Conservation (phyloP, 2,329 filamentous ascomycete species). For the Penicillium frequentans region DNA sequence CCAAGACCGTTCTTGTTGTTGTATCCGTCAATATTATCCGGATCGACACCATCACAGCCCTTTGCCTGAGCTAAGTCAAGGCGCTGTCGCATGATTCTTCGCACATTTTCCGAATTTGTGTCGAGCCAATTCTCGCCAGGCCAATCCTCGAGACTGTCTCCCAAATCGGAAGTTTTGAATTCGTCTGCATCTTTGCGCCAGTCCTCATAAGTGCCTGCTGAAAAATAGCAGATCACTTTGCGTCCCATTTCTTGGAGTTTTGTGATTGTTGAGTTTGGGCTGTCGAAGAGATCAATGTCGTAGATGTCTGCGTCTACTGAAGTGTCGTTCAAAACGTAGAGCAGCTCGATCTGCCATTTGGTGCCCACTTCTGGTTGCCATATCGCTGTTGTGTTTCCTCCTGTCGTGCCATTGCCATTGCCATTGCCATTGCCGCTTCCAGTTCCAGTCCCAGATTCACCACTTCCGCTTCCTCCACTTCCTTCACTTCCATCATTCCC, state of each 20-base stretch:
- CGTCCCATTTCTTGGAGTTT: constrained; percentile 53
- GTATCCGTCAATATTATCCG: constrained; percentile 70
- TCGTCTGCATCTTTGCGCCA: constrained; percentile 58
- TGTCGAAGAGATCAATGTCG: constrained; percentile 63
- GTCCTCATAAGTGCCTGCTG: constrained; percentile 67
- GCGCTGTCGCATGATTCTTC: constrained; percentile 62
- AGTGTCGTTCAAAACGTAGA: constrained; percentile 41
- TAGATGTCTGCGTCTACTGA: constrained; percentile 56
- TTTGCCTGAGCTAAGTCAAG: constrained; percentile 61
- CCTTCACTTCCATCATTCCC: constrained; percentile 22
- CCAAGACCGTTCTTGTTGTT: constrained; percentile 63
- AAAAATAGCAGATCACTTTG: constrained; percentile 74
- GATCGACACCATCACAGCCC: constrained; percentile 68
- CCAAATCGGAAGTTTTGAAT: constrained; percentile 59
- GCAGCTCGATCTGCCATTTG: constrained; percentile 64
- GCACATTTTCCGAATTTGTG: constrained; percentile 57
- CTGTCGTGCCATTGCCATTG: constrained; percentile 17
- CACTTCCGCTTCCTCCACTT: constrained; percentile 22
- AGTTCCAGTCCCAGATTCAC: constrained; percentile 21
- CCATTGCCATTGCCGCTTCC: constrained; percentile 4
- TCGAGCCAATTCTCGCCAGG: constrained; percentile 67
- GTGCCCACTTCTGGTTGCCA: constrained; percentile 57
- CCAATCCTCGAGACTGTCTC: constrained; percentile 63
- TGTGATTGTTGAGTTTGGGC: constrained; percentile 47
- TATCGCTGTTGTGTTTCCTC: constrained; percentile 27